Base-by-base conservation (phyloP, 805 yeast species). In the Starmerella stellata region DNA sequence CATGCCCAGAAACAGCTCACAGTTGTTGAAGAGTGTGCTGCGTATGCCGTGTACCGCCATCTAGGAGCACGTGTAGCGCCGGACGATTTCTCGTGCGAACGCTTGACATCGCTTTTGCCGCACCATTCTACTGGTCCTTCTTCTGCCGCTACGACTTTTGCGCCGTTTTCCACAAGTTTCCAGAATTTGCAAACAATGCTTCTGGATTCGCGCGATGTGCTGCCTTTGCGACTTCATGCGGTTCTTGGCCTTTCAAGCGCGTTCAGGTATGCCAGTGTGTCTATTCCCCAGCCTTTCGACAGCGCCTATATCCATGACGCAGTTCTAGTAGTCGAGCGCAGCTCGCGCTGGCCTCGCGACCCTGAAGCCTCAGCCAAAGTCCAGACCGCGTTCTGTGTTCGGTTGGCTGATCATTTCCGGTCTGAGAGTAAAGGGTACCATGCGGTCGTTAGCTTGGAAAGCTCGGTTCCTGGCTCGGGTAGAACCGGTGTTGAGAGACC, bases 321-420 rank as follows among this genome's bases (percentile, higher is more conserved):
- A 14, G 66, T 90, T 8, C 55, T 90, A 28, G 93, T 85, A 57
- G 81, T 90, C 56, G 98, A 90, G 60, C 64, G 79, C 3, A 80
- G 94, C 2, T 67, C 71, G n/a, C 74, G 74, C 55, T 90, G 99
- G 99, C 99, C 99, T 2, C 93, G 80, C 57, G 95, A 90, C 55
- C 55, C 82, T 4, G 60, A 66, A 30, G 83, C 95, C 2, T 60
- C 83, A 39, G 96, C 90, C 56, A 75, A 78, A 51, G 78, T 93
- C 14, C 90, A 90, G 53, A 72, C 92, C 24, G 96, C 96, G 5
- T 81, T 90, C 48, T 61, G 87, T 49, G 55, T 90, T 38, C 78
- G 78, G 49, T 70, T 85, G 18, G 68, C 72, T 37, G 69, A 70
- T 36, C 54, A 52, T 20, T 42, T 69, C 17, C 51, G 58, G 5